Evolutionary conservation across 2,329 filamentous ascomycete genomes (phyloP).

Genomic region (Leptographium flavum): DNA sequence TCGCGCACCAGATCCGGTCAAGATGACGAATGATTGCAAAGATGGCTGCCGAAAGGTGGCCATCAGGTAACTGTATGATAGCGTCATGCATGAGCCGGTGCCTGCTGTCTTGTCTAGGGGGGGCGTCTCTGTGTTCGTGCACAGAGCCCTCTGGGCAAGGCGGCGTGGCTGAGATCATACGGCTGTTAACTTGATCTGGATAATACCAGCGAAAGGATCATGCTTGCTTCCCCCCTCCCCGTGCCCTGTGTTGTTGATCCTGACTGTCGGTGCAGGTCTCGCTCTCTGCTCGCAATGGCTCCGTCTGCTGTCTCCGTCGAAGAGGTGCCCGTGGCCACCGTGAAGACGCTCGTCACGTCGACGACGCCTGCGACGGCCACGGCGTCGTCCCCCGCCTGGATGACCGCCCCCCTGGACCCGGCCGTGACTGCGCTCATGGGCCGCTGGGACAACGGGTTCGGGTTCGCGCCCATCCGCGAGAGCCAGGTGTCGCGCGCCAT

Average conservation of each 20-base stretch:
- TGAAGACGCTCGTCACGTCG: conserved; percentile 30
- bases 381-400: conserved; percentile 23
- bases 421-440: conserved; percentile 34
- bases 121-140: too few relatives aligned
- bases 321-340: neutral
- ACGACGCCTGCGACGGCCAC: conserved; percentile 13
- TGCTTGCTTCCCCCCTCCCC: conserved; percentile 60
- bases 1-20: conserved; percentile 6
- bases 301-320: conserved; percentile 42
- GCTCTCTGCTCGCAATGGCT: conserved; percentile 46
- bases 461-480: conserved; percentile 78
- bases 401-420: conserved; percentile 11
- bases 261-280: conserved; percentile 13
- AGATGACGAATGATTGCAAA: too few relatives aligned
- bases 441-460: conserved; percentile 61
- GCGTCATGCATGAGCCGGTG: conserved; percentile 12
- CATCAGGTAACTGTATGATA: conserved; percentile 12
- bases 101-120: conserved; percentile 3
- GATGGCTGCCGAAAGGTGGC: too few relatives aligned
- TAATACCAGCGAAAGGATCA: conserved; percentile 80
- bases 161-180: conserved; percentile 23
- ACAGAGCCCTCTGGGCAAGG: neutral
- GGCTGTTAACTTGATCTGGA: conserved; percentile 25
- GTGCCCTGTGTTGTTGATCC: conserved; percentile 12
- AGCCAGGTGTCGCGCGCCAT: conserved; percentile 86